Evolutionary conservation across 179 eudicot species (phyloP).

Genomic region (Carnegiea gigantea): DNA sequence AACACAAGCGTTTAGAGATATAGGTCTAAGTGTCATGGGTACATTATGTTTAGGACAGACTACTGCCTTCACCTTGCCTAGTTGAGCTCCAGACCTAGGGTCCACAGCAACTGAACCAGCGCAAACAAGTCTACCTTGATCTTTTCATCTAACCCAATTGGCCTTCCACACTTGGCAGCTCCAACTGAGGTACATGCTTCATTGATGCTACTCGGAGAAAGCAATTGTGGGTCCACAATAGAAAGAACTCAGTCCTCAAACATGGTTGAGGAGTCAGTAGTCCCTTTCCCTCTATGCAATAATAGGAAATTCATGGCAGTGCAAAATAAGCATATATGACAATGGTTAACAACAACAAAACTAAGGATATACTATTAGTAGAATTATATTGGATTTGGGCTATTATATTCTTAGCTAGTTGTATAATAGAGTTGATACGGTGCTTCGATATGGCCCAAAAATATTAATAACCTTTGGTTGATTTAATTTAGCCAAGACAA

Average conservation of each 20-base stretch:
- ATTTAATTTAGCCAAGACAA: too few relatives aligned
- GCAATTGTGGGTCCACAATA: conserved; percentile 55
- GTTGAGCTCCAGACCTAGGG: conserved; percentile 87
- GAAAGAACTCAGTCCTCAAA: conserved; percentile 93
- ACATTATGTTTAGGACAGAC: not conserved
- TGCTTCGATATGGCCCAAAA: too few relatives aligned
- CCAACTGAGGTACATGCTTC: conserved; percentile 97
- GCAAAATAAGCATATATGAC: too few relatives aligned
- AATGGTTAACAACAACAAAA: too few relatives aligned
- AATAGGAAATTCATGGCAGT: conserved; percentile 3
- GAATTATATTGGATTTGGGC: too few relatives aligned
- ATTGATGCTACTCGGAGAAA: conserved; percentile 57
- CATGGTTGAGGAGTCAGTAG: conserved; percentile 97
- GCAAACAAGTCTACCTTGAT: conserved; percentile 81
- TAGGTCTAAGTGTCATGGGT: not conserved
- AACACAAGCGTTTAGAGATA: not conserved
- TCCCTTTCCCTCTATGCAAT: conserved; percentile 63
- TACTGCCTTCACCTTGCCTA: conserved; percentile 97
- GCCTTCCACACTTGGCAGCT: conserved; percentile 84
- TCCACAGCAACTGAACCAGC: conserved; percentile 94
- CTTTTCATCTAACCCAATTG: conserved; percentile 90
- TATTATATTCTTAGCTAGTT: too few relatives aligned
- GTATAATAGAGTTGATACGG: too few relatives aligned
- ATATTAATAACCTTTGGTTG: too few relatives aligned
- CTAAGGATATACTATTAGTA: too few relatives aligned